phyloP scores from a whole-genome alignment of 192 early-diverging fungal species.

The Coemansia javaensis region DNA sequence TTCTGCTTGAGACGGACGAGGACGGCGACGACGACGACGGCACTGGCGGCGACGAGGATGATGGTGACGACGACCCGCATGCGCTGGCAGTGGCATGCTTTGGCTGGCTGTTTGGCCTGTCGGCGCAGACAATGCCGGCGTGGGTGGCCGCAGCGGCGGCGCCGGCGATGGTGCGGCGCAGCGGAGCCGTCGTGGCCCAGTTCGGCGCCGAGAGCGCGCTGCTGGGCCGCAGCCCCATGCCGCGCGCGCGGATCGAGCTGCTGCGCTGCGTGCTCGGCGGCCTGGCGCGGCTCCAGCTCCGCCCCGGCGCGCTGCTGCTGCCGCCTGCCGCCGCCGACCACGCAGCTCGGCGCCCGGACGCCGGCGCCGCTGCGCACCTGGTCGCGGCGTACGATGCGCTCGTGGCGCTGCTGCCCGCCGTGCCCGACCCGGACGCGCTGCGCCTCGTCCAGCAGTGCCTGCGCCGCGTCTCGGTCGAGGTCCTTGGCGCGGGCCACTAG shows the following conservation, averaged over 20 bases:
- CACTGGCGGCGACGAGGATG: not conserved
- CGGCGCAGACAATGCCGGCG: constrained; percentile 6
- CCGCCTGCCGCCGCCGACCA: not conserved
- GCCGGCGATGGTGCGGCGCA: constrained; percentile 27
- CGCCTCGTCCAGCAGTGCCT: constrained; percentile 25
- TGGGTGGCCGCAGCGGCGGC: constrained; percentile 32
- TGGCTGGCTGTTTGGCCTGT: constrained; percentile 34
- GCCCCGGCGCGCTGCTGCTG: constrained; percentile 5
- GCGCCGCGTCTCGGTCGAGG: constrained; percentile 14
- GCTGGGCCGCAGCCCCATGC: constrained; percentile 29
- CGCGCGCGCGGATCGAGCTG: constrained; percentile 13
- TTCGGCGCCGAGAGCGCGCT: constrained; percentile 23
- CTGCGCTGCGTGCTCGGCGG: constrained; percentile 22
- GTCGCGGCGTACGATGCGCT: constrained; percentile 29
- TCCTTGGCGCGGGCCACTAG: too few relatives aligned
- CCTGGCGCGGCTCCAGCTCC: constrained; percentile 26
- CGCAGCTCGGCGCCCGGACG: not conserved
- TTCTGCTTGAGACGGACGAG: constrained; percentile 3
- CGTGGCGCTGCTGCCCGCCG: constrained; percentile 23
- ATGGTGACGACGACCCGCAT: not conserved
- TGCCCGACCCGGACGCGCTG: constrained; percentile 6
- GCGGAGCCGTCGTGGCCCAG: constrained; percentile 12
- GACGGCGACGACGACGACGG: not conserved
- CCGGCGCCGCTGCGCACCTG: constrained; percentile 15
- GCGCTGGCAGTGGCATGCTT: constrained; percentile 30